A percentile compares a stretch with the other conserved stretches of the same genome.
Evolutionary conservation across 1,284 basidiomycete species (phyloP).

Genomic region (Garcileccinum viscosum): DNA sequence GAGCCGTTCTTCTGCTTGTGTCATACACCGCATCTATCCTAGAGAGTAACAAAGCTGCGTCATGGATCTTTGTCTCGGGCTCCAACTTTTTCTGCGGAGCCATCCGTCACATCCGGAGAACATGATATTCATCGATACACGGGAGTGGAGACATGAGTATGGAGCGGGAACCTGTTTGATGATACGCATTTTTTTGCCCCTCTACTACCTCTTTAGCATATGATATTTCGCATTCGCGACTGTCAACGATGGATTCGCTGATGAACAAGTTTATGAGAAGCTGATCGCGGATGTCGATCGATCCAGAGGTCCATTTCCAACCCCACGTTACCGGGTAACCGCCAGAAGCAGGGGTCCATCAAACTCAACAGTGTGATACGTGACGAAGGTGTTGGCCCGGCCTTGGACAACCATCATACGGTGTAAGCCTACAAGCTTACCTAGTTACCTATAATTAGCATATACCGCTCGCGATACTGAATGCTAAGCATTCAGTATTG

Average conservation of each 20-base stretch:
- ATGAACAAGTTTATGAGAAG: slow-evolving; percentile 83
- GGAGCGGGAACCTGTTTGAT: neutral
- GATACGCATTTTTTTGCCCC: slow-evolving; percentile 80
- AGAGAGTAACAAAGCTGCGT: slow-evolving; percentile 74
- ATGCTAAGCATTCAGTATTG: no score
- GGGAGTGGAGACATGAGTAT: slow-evolving; percentile 4
- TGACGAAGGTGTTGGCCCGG: slow-evolving; percentile 52
- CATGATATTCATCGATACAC: slow-evolving; percentile 65
- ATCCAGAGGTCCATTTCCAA: slow-evolving; percentile 50
- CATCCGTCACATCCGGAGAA: slow-evolving; percentile 64
- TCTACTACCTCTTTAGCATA: slow-evolving; percentile 90
- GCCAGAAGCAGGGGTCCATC: slow-evolving; percentile 36
- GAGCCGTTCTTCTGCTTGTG: slow-evolving; percentile 74
- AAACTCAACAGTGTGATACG: slow-evolving; percentile 31
- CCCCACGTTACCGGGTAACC: slow-evolving; percentile 40
- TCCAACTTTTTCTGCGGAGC: slow-evolving; percentile 73
- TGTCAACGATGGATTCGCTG: slow-evolving; percentile 86
- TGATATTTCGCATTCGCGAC: slow-evolving; percentile 75
- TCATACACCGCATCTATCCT: slow-evolving; percentile 67
- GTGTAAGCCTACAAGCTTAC: no score
- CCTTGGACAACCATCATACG: no score
- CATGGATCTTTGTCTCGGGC: slow-evolving; percentile 81
- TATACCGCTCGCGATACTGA: no score
- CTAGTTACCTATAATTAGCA: no score
- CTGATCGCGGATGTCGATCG: slow-evolving; percentile 70